Conservation (phyloP, 2,329 filamentous ascomycete genomes). For the Thermothelomyces thermophilus region DNA sequence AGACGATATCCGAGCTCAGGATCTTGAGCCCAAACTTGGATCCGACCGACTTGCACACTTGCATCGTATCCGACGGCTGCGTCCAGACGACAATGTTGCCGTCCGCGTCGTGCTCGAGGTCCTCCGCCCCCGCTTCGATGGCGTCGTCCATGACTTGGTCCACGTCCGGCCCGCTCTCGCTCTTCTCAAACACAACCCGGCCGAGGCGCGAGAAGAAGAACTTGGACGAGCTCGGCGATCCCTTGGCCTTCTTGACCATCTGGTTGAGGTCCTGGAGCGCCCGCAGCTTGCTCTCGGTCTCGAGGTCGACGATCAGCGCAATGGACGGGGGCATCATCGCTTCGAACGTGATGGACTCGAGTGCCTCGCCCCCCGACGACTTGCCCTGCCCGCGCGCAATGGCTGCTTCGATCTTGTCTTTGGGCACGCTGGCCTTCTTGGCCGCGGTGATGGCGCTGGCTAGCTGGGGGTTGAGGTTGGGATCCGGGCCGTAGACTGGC, state of each 20-base stretch:
- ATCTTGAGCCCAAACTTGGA: slow-evolving; percentile 60
- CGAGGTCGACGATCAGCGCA: slow-evolving; percentile 75
- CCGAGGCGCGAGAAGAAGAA: slow-evolving; percentile 85
- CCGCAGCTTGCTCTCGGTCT: slow-evolving; percentile 74
- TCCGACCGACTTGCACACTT: slow-evolving; percentile 58
- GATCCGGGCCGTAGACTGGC: slow-evolving; percentile 69
- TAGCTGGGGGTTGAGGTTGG: slow-evolving; percentile 67
- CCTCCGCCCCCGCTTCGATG: slow-evolving; percentile 76
- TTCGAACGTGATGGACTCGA: slow-evolving; percentile 77
- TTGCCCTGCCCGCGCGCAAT: slow-evolving; percentile 84
- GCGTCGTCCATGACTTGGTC: slow-evolving; percentile 74
- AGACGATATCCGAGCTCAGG: slow-evolving; percentile 72
- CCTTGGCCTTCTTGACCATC: slow-evolving; percentile 65
- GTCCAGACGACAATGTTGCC: slow-evolving; percentile 66
- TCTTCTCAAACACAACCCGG: slow-evolving; percentile 60
- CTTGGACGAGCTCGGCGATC: slow-evolving; percentile 62
- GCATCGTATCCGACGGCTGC: slow-evolving; percentile 57
- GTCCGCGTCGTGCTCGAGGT: slow-evolving; percentile 62
- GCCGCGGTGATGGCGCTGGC: slow-evolving; percentile 66
- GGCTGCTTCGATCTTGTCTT: slow-evolving; percentile 74
- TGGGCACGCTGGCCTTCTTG: slow-evolving; percentile 80
- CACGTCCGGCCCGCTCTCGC: slow-evolving; percentile 48
- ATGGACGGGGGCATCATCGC: slow-evolving; percentile 70
- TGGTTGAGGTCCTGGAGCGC: slow-evolving; percentile 66
- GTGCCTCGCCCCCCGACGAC: slow-evolving; percentile 62